A percentile compares a stretch with the other conserved stretches of the same genome.
Evolutionary conservation across 495 filamentous ascomycete genomes (phyloP).

Genomic region (Penicillium egyptiacum): DNA sequence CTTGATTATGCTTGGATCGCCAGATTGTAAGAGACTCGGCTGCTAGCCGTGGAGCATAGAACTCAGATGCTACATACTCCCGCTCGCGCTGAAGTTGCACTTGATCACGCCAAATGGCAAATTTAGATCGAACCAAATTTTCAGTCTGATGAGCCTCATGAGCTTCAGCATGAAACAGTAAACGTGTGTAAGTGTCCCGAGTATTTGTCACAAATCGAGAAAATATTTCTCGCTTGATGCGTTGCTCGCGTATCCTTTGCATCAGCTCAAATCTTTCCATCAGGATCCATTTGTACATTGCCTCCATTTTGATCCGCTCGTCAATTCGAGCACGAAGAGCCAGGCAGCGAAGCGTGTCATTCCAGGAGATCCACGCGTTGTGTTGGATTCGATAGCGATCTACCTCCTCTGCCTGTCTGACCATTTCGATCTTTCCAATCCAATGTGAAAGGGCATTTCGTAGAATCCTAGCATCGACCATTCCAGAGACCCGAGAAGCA

Average conservation of each 20-base stretch:
- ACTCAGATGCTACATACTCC: constrained; percentile 52
- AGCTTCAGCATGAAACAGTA: constrained; percentile 39
- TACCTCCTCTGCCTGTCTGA: constrained; percentile 55
- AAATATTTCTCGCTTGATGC: constrained; percentile 48
- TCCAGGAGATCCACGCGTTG: constrained; percentile 65
- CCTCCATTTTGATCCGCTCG: constrained; percentile 57
- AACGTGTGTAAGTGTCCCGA: constrained; percentile 38
- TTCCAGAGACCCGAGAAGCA: constrained; percentile 44
- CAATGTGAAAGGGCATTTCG: constrained; percentile 53
- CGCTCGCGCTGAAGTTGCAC: constrained; percentile 44
- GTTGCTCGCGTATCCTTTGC: constrained; percentile 51
- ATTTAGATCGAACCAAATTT: constrained; percentile 35
- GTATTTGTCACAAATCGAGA: constrained; percentile 43
- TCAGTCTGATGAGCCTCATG: constrained; percentile 37
- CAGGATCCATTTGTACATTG: constrained; percentile 65
- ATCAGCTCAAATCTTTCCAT: constrained; percentile 55
- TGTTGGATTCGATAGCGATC: constrained; percentile 54
- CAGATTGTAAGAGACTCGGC: constrained; percentile 51
- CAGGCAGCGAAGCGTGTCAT: constrained; percentile 60
- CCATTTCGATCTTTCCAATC: constrained; percentile 48
- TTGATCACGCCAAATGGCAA: constrained; percentile 47
- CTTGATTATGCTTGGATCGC: constrained; percentile 44
- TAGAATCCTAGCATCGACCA: constrained; percentile 49
- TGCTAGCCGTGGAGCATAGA: constrained; percentile 52
- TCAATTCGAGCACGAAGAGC: constrained; percentile 54